Evolutionary conservation across 2,329 filamentous ascomycete species (phyloP), one percentile per base, ranked within the genome.

Genomic region (Verticillium isaacii): DNA sequence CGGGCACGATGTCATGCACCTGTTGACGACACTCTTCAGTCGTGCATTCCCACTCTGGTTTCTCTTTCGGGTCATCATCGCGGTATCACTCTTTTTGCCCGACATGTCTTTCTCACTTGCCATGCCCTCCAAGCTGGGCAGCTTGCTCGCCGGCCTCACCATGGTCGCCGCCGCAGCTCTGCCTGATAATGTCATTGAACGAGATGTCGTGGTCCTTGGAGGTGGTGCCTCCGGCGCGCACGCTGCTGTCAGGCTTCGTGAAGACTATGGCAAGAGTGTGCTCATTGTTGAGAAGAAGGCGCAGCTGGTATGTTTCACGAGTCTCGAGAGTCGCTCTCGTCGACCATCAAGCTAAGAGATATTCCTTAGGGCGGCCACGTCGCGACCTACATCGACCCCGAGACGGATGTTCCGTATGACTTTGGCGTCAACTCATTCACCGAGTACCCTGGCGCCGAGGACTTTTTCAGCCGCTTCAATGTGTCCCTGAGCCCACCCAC

Each of bases 361-460:
- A 41, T n/a, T 32, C 9, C 66, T 52, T 23, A 82, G 63, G 82
- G 82, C 19, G 82, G 82, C 2, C 80, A 84, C 64, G 77, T 79
- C 6, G 70, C 80, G 25, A 83, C 79, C 11, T 84, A 80, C 65
- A 71, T 68, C 3, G 77, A 78, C 39, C 77, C 76, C n/a, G 68
- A 73, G n/a, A 76, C 71, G 2, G 72, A 71, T 17, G 65, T 57
- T 0, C 60, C 68, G 1, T 72, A 70, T 60, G 73, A 78, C 65
- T 76, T 71, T 61, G 76, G 75, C 56, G 75, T 78, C 19, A 68
- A 76, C 60, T 70, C 71, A 4, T 78, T 72, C 63, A 70, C 73
- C 54, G 71, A 80, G 61, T 73, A 75, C 52, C 69, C 73, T 23
- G 71, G 75, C 8, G 77, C 80, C 6, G 64, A 65, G 14, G 70